Conservation (phyloP, 1,284 basidiomycete genomes). For the Apiotrichum domesticum region DNA sequence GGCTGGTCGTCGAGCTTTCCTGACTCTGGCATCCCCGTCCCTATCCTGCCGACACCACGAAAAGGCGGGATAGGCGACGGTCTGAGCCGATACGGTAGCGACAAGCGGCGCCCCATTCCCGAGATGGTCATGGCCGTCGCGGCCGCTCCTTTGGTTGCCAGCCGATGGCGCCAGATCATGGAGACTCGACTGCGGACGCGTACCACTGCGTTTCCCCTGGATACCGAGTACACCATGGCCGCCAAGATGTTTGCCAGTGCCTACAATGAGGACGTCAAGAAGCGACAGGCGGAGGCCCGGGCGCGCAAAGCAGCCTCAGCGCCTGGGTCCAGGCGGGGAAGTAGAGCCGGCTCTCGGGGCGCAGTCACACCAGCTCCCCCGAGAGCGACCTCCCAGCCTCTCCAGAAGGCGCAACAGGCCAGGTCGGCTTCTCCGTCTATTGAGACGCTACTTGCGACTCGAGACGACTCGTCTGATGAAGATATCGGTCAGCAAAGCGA, state of each 20-base stretch:
- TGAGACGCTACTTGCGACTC: conserved; percentile 20
- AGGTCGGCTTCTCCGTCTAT: conserved; percentile 12
- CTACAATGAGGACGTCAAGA: conserved; percentile 1
- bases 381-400: neutral
- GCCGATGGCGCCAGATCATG: conserved; percentile 24
- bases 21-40: conserved; percentile 14
- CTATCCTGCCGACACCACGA: conserved; percentile 17
- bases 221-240: conserved; percentile 22
- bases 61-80: conserved; percentile 27
- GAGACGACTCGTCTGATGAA: conserved; percentile 28
- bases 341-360: neutral
- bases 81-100: conserved; percentile 12
- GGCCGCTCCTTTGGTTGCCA: conserved; percentile 19
- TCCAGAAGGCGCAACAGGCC: neutral
- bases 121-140: conserved; percentile 22
- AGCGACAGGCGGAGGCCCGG: neutral
- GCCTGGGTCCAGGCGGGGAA: neutral
- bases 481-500: conserved; percentile 11
- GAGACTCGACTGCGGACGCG: conserved; percentile 15
- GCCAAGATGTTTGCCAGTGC: conserved; percentile 21
- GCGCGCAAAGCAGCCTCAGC: neutral
- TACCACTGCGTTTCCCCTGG: conserved; percentile 12
- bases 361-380: no score
- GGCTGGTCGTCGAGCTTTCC: conserved; percentile 22
- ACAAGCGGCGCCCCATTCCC: conserved; percentile 28